phyloP scores from a whole-genome alignment of 352 stramenopile species.

The Globisporangium polare region DNA sequence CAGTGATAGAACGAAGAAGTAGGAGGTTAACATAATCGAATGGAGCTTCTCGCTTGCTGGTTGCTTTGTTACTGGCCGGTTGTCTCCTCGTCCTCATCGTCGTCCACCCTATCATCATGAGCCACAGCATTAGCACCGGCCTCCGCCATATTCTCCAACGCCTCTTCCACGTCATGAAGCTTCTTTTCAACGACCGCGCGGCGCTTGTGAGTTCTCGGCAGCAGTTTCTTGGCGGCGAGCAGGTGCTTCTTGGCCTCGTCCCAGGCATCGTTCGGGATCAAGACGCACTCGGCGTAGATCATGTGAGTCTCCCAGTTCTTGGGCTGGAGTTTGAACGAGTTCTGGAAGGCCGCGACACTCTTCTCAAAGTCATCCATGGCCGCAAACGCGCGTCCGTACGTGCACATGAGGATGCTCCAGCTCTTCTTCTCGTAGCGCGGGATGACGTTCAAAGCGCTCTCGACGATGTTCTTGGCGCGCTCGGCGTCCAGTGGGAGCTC shows the following conservation, averaged over 20 bases:
- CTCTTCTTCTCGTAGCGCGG: conserved; percentile 80
- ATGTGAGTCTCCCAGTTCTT: conserved; percentile 85
- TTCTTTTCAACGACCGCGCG: conserved; percentile 56
- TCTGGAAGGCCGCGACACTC: conserved; percentile 72
- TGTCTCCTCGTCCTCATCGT: conserved; percentile 6
- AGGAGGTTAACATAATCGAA: neutral
- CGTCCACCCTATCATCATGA: conserved; percentile 1
- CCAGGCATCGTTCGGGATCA: conserved; percentile 71
- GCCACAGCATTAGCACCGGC: neutral
- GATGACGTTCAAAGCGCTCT: conserved; percentile 61
- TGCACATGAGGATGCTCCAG: conserved; percentile 84
- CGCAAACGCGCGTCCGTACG: conserved; percentile 72
- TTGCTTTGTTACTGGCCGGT: conserved; percentile 1
- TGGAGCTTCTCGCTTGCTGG: neutral
- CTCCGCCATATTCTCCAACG: conserved; percentile 3
- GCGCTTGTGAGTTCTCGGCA: conserved; percentile 51
- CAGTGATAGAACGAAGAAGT: neutral
- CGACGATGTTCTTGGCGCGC: conserved; percentile 68
- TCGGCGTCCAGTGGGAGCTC: conserved; percentile 64
- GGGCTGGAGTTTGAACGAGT: conserved; percentile 70
- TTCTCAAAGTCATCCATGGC: conserved; percentile 66
- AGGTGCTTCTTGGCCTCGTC: conserved; percentile 71
- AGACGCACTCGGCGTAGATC: conserved; percentile 77
- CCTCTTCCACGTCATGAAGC: conserved; percentile 41
- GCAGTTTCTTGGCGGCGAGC: conserved; percentile 50